Percentiles rank a stretch among this genome's conserved stretches.
phyloP scores from a whole-genome alignment of 768 basidiomycete species.

The Pseudohyphozyma bogoriensis region DNA sequence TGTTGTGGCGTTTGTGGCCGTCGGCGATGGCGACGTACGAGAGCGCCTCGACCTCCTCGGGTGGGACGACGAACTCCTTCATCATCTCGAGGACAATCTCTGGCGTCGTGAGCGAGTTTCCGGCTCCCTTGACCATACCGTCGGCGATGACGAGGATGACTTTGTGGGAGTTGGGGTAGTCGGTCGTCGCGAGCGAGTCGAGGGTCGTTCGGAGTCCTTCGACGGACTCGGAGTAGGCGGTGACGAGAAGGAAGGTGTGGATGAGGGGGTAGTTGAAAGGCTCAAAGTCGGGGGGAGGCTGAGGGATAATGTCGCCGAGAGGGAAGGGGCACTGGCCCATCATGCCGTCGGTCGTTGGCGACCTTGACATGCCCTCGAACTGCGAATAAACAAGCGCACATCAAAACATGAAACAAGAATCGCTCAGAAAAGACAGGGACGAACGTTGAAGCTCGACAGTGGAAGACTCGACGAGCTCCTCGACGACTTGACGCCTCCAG shows the following conservation, averaged over 20 bases:
- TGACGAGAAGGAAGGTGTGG: conserved; percentile 90
- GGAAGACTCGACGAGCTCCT: conserved; percentile 67
- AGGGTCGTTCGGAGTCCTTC: conserved; percentile 93
- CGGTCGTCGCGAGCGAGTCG: conserved; percentile 96
- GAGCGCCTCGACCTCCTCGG: conserved; percentile 78
- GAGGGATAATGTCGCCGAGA: conserved; percentile 72
- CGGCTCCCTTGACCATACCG: conserved; percentile 94
- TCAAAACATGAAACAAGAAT: conserved; percentile 28
- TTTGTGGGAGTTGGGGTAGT: conserved; percentile 97
- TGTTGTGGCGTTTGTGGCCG: conserved; percentile 98
- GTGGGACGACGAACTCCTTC: conserved; percentile 76
- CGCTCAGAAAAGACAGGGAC: conserved; percentile 10
- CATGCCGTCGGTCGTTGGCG: conserved; percentile 15
- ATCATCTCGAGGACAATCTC: conserved; percentile 94
- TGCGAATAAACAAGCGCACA: conserved; percentile 38
- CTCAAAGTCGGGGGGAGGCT: conserved; percentile 80
- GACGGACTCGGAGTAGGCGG: conserved; percentile 93
- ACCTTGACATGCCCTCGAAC: background rate
- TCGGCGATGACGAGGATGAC: conserved; percentile 90
- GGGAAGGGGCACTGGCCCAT: conserved; percentile 88
- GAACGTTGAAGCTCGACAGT: conserved; percentile 34
- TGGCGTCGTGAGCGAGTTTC: conserved; percentile 78
- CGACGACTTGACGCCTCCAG: conserved; percentile 56
- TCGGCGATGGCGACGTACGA: conserved; percentile 98
- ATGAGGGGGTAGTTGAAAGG: conserved; percentile 93